phyloP scores from a whole-genome alignment of 495 filamentous ascomycete genomes.

The Penicillium simplicissimum region DNA sequence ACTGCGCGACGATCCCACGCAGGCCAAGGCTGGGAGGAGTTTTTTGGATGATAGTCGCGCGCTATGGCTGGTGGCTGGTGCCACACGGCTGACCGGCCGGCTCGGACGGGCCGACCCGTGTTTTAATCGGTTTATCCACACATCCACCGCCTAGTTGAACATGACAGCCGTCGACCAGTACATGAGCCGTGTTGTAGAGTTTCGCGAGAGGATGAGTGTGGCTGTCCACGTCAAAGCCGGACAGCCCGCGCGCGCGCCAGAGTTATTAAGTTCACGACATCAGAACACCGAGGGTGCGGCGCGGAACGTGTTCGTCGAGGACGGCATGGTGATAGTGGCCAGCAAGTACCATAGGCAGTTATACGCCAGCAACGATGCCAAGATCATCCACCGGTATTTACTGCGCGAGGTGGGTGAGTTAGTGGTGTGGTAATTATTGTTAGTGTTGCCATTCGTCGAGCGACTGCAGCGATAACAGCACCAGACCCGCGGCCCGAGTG shows the following conservation, averaged over 20 bases:
- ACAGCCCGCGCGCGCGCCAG: neutral
- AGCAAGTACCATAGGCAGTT: constrained; percentile 3
- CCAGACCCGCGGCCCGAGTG: neutral
- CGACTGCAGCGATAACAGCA: neutral
- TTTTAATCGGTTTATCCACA: neutral
- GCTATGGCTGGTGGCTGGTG: neutral
- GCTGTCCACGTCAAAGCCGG: neutral
- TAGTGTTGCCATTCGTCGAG: constrained; percentile 2
- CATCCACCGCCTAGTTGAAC: no score
- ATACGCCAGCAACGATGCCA: constrained; percentile 2
- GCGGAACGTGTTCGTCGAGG: constrained; percentile 2
- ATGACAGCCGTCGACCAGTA: neutral
- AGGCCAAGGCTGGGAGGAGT: neutral
- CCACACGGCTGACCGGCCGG: no score
- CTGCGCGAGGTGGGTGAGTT: neutral
- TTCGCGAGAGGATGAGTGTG: neutral
- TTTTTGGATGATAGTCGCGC: neutral
- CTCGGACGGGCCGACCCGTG: neutral
- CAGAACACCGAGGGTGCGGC: neutral
- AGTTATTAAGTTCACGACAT: neutral
- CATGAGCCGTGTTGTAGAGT: neutral
- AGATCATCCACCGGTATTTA: neutral
- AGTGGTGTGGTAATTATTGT: neutral
- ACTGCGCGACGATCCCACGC: neutral
- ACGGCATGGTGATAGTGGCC: neutral